Conservation (phyloP, 192 early-diverging fungal genomes). For the Umbelopsis sp. region DNA sequence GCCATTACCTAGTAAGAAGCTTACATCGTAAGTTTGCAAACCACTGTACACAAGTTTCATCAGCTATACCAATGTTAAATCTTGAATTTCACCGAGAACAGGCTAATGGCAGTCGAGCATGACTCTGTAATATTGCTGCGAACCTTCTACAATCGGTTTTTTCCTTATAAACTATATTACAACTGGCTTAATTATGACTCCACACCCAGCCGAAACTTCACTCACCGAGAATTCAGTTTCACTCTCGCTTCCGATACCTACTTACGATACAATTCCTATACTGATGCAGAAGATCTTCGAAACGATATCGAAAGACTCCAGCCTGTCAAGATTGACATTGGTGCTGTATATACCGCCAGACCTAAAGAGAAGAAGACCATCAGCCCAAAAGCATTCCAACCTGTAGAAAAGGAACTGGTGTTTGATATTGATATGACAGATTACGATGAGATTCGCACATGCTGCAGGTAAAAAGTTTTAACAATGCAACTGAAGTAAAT, state of each 20-base stretch:
- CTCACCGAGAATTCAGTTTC: slow-evolving; percentile 93
- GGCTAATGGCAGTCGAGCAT: not conserved
- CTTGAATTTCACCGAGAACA: not conserved
- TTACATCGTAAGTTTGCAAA: slow-evolving; percentile 5
- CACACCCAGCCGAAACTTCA: slow-evolving; percentile 71
- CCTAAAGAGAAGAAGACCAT: slow-evolving; percentile 86
- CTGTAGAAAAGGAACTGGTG: slow-evolving; percentile 87
- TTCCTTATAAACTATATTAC: slow-evolving; percentile 82
- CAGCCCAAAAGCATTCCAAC: slow-evolving; percentile 68
- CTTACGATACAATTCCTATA: slow-evolving; percentile 90
- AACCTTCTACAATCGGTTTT: slow-evolving; percentile 84
- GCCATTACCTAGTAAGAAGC: not conserved
- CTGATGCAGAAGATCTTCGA: slow-evolving; percentile 70
- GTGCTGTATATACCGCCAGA: slow-evolving; percentile 87
- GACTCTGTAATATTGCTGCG: slow-evolving; percentile 45
- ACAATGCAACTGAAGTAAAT: not conserved
- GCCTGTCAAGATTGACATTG: slow-evolving; percentile 96
- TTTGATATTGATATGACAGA: slow-evolving; percentile 99
- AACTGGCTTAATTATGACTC: slow-evolving; percentile 85
- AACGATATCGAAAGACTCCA: slow-evolving; percentile 70
- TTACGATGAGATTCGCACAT: slow-evolving; percentile 96
- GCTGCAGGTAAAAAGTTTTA: slow-evolving; percentile 66
- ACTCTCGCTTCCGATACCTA: slow-evolving; percentile 79
- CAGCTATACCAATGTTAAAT: not conserved
- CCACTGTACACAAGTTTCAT: too few relatives aligned